These are phyloP conservation scores for Rhazya stricta DNA, from an alignment of 257 asterid genomes.

Conservation along the genomic window DNA sequence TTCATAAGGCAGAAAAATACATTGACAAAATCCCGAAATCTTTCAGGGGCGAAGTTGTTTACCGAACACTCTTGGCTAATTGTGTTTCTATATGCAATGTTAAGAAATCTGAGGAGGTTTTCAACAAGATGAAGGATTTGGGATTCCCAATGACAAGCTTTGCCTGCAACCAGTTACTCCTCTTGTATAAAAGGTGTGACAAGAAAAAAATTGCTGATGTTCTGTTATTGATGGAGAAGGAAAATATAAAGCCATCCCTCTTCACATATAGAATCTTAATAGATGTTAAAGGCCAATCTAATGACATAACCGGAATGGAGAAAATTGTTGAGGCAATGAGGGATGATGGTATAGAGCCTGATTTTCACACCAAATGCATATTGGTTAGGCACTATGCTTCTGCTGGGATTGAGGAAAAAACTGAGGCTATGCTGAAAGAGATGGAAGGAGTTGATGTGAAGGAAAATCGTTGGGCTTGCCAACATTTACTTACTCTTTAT, in stretches of 20 bases:
- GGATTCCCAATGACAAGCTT: constrained; percentile 44
- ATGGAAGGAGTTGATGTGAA: constrained; percentile 46
- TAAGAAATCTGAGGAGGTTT: constrained; percentile 56
- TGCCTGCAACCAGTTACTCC: constrained; percentile 62
- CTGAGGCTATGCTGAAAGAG: constrained; percentile 53
- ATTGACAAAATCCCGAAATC: constrained; percentile 49
- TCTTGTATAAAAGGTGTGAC: constrained; percentile 55
- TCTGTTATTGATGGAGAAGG: constrained; percentile 64
- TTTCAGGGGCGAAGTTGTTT: constrained; percentile 49
- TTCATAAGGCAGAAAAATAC: constrained; percentile 50
- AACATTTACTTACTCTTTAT: constrained; percentile 50
- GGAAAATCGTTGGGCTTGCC: constrained; percentile 45
- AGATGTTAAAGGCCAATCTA: constrained; percentile 50
- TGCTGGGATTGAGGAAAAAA: constrained; percentile 53
- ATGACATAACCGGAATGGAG: constrained; percentile 71
- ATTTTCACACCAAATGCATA: constrained; percentile 22
- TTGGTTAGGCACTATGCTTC: constrained; percentile 45
- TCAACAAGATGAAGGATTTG: constrained; percentile 60
- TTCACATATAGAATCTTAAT: constrained; percentile 58
- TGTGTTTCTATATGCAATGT: constrained; percentile 30
- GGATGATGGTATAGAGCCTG: constrained; percentile 48
- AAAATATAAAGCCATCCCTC: constrained; percentile 44
- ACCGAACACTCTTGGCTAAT: constrained; percentile 62
- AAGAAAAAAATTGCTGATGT: constrained; percentile 61
- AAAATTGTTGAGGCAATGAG: constrained; percentile 60